Conservation (phyloP, 176 grass and related monocot species). For the Urochloa ruziziensis region DNA sequence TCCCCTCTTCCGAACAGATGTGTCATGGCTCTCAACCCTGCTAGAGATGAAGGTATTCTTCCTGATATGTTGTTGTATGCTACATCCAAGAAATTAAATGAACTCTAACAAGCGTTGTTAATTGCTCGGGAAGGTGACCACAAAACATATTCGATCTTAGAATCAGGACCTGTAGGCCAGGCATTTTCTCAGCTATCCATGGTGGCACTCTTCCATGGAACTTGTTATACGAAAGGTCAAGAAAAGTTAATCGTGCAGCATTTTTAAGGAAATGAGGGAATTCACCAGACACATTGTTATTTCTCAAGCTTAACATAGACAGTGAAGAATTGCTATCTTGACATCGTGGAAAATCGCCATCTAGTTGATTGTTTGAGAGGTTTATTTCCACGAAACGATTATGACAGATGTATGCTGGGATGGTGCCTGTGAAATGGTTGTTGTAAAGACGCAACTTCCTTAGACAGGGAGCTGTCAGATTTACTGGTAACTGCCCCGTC, state of each 20-base stretch:
- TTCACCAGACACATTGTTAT: conserved; percentile 35
- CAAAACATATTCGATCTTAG: conserved; percentile 46
- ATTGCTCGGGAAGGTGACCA: conserved; percentile 29
- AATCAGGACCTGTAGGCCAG: conserved; percentile 8
- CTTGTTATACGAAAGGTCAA: conserved; percentile 34
- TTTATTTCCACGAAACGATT: background rate
- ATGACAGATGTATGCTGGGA: conserved; percentile 22
- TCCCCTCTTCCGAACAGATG: no score
- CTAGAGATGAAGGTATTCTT: conserved; percentile 32
- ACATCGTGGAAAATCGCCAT: background rate
- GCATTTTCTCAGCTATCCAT: conserved; percentile 30
- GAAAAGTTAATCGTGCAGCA: background rate
- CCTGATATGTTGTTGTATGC: conserved; percentile 45
- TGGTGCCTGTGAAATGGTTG: conserved; percentile 34
- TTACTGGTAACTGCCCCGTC: conserved; percentile 6
- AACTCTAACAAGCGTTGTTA: background rate
- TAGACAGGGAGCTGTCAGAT: conserved; percentile 2
- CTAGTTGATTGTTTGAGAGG: conserved; percentile 25
- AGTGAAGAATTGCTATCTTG: background rate
- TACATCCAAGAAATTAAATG: conserved; percentile 31
- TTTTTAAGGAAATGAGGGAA: conserved; percentile 25
- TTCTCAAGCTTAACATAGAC: background rate
- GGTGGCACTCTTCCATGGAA: conserved; percentile 36
- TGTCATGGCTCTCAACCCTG: conserved; percentile 32
- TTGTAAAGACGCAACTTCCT: background rate